Base-by-base conservation (phyloP, 2,329 filamentous ascomycete species). In the Ceratocystis colombiana region DNA sequence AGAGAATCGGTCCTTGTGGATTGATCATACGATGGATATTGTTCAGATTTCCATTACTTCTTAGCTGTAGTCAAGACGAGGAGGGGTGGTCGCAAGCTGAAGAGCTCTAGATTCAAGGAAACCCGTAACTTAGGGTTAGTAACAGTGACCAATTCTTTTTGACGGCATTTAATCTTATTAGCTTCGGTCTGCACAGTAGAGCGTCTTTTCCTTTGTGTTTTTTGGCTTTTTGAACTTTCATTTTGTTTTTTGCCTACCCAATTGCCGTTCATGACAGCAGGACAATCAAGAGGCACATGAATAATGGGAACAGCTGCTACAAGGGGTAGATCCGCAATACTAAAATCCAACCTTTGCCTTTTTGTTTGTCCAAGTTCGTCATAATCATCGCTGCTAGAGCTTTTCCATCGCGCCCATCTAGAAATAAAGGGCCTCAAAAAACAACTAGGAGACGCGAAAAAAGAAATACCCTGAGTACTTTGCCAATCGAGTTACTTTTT, bases 401-500 rank as follows among this genome's bases (percentile, higher is more conserved):
- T 61, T 68, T 55, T 50, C 30, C 59, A 68, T 66, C 41, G 64
- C 67, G 28, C 64, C 64, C 48, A 61, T 68, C 64, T 53, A 65
- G 61, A 67, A 64, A 61, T 44, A 64, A 55, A 55, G 62, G 53
- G 37, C 28, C 33, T 46, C 48, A 61, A 62, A 67, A 64, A 37
- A 59, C 67, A 63, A 66, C 64, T 62, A 66, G 64, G 64, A 68
- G 48, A 66, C 46, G 64, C 62, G 50, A 48, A 64, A 64, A 64
- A 33, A 64, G 46, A 59, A 44, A 67, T 64, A 62, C 67, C 53
- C 37, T 53, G 64, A 66, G 64, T 69, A 70, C 69, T 70, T 77
- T 78, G 78, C 76, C 77, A 72, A 77, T 75, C 72, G 74, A 77
- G 76, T 76, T 79, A 77, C 74, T 76, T 76, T 75, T 68, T 68